These are phyloP conservation scores for Cryptosporidium canis DNA, from an alignment of 169 alveolate species.

Conservation along the genomic window DNA sequence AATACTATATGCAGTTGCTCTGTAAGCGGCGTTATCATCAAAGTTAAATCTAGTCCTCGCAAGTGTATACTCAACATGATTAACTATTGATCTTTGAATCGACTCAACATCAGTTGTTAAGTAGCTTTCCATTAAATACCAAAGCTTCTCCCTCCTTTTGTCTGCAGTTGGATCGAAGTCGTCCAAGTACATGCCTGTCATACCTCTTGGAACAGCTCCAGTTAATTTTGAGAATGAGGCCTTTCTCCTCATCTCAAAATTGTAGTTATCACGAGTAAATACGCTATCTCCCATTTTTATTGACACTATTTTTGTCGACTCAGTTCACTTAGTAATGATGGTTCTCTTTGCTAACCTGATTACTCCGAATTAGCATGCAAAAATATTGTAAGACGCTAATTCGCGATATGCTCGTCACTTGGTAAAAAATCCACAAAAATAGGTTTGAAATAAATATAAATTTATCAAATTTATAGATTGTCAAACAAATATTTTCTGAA, in stretches of 20 bases:
- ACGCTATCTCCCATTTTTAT: conserved; percentile 71
- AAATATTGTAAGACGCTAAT: conserved; percentile 9
- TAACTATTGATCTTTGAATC: conserved; percentile 87
- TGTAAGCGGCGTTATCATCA: conserved; percentile 85
- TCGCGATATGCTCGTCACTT: conserved; percentile 50
- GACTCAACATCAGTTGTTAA: conserved; percentile 83
- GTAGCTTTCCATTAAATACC: conserved; percentile 87
- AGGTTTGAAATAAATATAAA: background rate
- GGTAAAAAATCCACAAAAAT: conserved; percentile 7
- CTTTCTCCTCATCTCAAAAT: conserved; percentile 84
- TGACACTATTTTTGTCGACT: background rate
- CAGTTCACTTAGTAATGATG: background rate
- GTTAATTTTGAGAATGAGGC: conserved; percentile 81
- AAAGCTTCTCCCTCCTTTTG: conserved; percentile 81
- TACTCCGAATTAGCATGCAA: conserved; percentile 29
- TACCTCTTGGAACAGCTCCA: conserved; percentile 76
- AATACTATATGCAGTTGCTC: conserved; percentile 89
- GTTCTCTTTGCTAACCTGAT: background rate
- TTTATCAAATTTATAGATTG: background rate
- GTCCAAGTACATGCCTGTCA: conserved; percentile 77
- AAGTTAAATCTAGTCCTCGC: conserved; percentile 93
- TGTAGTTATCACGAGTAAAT: conserved; percentile 66
- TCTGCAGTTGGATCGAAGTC: conserved; percentile 78
- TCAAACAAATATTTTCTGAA: background rate
- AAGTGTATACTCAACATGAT: conserved; percentile 90